Evolutionary conservation across 1,284 basidiomycete genomes (phyloP).

Genomic region (Puccinia novopanici): DNA sequence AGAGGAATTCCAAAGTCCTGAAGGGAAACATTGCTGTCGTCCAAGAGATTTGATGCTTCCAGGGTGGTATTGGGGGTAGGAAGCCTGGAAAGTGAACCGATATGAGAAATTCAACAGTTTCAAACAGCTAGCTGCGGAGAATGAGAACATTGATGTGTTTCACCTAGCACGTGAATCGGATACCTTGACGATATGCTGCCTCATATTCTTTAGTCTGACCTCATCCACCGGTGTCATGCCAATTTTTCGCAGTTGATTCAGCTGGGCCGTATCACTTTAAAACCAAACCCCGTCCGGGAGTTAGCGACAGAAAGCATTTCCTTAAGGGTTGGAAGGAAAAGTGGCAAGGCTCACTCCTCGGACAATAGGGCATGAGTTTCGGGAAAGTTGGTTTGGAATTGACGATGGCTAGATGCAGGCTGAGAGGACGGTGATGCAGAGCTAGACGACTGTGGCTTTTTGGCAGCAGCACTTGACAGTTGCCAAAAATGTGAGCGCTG

Average conservation of each 20-base stretch:
- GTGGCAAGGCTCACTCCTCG: slow-evolving; percentile 35
- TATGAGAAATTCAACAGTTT: slow-evolving; percentile 51
- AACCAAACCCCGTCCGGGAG: slow-evolving; percentile 37
- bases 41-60: slow-evolving; percentile 66
- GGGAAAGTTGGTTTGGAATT: slow-evolving; percentile 27
- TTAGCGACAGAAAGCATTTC: background rate
- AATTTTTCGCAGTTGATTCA: slow-evolving; percentile 73
- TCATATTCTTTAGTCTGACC: slow-evolving; percentile 76
- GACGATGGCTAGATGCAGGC: slow-evolving; percentile 18
- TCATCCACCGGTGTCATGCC: slow-evolving; percentile 80
- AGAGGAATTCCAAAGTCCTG: slow-evolving; percentile 87
- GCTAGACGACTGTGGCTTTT: slow-evolving; percentile 18
- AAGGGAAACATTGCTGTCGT: slow-evolving; percentile 68
- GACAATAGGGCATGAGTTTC: slow-evolving; percentile 34
- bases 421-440: slow-evolving; percentile 15
- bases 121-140: background rate
- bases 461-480: slow-evolving; percentile 27
- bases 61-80: slow-evolving; percentile 67
- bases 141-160: background rate
- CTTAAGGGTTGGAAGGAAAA: background rate
- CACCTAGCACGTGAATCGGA: slow-evolving; percentile 57
- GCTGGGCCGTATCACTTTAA: slow-evolving; percentile 71
- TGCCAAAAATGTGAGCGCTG: slow-evolving; percentile 43
- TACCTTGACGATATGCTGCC: slow-evolving; percentile 71
- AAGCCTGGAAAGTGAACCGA: slow-evolving; percentile 55